Conservation (phyloP, 2,329 filamentous ascomycete species). For the Rutstroemia sp. region DNA sequence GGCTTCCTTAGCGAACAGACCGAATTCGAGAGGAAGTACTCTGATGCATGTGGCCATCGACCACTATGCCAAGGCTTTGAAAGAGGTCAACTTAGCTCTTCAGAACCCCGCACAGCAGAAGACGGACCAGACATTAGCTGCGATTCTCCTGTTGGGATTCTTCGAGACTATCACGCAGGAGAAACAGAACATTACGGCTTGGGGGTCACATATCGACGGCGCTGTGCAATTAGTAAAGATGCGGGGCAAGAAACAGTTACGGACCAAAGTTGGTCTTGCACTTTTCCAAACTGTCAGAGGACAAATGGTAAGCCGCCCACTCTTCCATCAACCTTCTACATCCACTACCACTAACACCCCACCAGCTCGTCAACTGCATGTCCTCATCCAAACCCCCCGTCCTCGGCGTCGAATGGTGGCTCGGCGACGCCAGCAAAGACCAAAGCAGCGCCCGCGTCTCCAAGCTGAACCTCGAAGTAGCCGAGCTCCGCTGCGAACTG, state of each 20-base stretch:
- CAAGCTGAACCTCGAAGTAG: constrained; percentile 44
- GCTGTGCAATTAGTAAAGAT: constrained; percentile 54
- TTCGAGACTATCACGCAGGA: constrained; percentile 50
- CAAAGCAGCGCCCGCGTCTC: constrained; percentile 37
- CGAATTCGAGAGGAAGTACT: constrained; percentile 28
- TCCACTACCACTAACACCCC: background rate
- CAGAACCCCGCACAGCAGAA: constrained; percentile 41
- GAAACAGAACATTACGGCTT: constrained; percentile 47
- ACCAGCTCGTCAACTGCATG: constrained; percentile 49
- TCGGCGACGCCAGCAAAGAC: constrained; percentile 44
- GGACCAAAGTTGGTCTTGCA: constrained; percentile 44
- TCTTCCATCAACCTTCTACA: background rate
- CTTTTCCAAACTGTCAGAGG: constrained; percentile 54
- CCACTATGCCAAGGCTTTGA: constrained; percentile 49
- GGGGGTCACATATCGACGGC: constrained; percentile 58
- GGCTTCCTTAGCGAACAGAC: constrained; percentile 48
- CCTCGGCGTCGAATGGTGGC: constrained; percentile 54
- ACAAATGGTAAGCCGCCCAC: constrained; percentile 43
- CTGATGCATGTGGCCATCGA: constrained; percentile 37
- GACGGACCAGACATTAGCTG: constrained; percentile 50
- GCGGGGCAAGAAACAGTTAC: constrained; percentile 47
- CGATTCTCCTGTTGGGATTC: constrained; percentile 51
- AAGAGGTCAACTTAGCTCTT: constrained; percentile 45
- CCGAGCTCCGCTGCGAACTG: constrained; percentile 48
- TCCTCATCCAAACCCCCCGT: constrained; percentile 44